Base-by-base conservation (phyloP, 2,329 filamentous ascomycete genomes). In the Nemania abortiva region DNA sequence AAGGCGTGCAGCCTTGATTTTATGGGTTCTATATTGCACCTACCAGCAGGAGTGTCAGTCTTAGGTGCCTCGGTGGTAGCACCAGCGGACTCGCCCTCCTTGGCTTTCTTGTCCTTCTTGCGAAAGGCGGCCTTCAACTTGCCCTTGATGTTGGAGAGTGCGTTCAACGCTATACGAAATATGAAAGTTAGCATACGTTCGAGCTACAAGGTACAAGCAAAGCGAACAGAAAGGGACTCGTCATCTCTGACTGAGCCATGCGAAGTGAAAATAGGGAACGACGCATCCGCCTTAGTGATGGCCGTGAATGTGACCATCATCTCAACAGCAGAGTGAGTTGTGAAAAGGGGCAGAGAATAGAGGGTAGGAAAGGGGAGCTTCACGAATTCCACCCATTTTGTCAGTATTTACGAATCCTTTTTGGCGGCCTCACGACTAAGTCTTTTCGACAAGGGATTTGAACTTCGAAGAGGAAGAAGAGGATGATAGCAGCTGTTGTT, bases 341-440 rank as follows among this genome's bases (percentile, higher is more conserved):
- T 39, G 53, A 37, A 39, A 27, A 66, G 45, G 53, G 55, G 47
- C 9, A 45, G 18, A 45, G 47, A 37, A 58, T 10, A 52, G 54
- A 37, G 53, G 55, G 57, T 39, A 69, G 64, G 37, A 65, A 69
- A 63, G 42, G 50, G 64, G 63, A 34, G 56, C 85, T 84, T 81
- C 79, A 87, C 86, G 85, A 78, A 87, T 81, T 73, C 85, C 85
- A 78, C 83, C 82, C 86, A 88, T 87, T 55, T 72, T 85, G 78
- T 72, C 76, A 75, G 75, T 72, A 65, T 71, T 72, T 64, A 65
- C 34, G 39, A 61, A 53, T 67, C 18, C 45, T 47, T 15, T 45
- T 64, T 10, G 34, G 45, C 49, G n/a, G 29, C 4, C 55, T 47
- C 39, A 34, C 45, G 39, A 55, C 18, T 50, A 45, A 24, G 45